Base-by-base conservation (phyloP, 1,284 basidiomycete genomes). In the Microstroma glucosiphilum region DNA sequence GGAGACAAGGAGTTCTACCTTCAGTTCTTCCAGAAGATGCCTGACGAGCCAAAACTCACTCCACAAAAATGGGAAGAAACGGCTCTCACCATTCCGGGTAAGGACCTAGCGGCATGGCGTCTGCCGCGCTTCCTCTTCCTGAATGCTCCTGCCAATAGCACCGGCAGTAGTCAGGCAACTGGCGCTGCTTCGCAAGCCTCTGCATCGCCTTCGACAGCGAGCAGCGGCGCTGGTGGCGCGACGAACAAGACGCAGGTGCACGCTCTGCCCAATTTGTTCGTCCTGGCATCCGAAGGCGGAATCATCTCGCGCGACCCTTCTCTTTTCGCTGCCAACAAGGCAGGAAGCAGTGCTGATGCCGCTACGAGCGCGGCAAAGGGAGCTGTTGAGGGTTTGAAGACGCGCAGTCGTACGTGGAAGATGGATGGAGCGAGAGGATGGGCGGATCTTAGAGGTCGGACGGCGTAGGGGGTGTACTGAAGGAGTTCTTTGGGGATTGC, bases 61-160 rank as follows among this genome's bases (percentile, higher is more conserved):
- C 13, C 51, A 23, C n/a, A 25, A 19, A 25, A 25, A 21, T 25
- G 51, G 51, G 51, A 54, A 26, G 25, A 15, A 21, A 54, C 21
- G 21, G 21, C 13, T 8, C 7, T 54, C 7, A 19, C 21, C 15
- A 54, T 26, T 21, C 15, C 17, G 51, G 21, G 43, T 48, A 4
- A 21, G 25, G 51, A 17, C 13, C 51, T 19, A 6, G 51, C 21
- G 3, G 17, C 17, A 26, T 17, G 17, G 21, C 21, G 21, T 26
- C 51, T 54, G 21, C 51, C 51, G 51, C 51, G 51, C 51, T 54
- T 54, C 19, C 26, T 54, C 19, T 54, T 54, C 51, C 3, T 54
- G 17, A 48, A 48, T 48, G 43, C 43, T 21, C 17, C 15, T 17
- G 43, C 15, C 6, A 21, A 48, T 6, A 21, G 43, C 6, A n/a